Evolutionary conservation across 2,329 filamentous ascomycete genomes (phyloP).

Genomic region (Scedosporium dehoogii): DNA sequence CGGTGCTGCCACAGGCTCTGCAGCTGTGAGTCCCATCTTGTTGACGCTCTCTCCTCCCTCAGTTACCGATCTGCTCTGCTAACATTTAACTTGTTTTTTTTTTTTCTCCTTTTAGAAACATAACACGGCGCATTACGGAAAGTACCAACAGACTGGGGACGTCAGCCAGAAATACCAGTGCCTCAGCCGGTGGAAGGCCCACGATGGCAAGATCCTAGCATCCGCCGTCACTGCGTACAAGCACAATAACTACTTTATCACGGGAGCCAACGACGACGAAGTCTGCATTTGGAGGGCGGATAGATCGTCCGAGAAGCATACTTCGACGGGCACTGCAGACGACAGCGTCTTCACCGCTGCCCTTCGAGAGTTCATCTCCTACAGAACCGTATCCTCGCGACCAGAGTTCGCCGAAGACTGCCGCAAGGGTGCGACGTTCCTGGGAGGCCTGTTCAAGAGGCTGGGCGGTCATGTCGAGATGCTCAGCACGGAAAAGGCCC

Average conservation of each 20-base stretch:
- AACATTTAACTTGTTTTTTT: background rate
- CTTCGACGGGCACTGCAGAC: constrained; percentile 23
- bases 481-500: constrained; percentile 67
- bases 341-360: constrained; percentile 47
- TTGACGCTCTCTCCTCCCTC: background rate
- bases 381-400: constrained; percentile 82
- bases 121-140: constrained; percentile 54
- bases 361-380: constrained; percentile 78
- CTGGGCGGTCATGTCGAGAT: constrained; percentile 85
- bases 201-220: constrained; percentile 77
- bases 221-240: constrained; percentile 66
- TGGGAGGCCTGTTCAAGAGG: constrained; percentile 83
- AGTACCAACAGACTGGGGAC: constrained; percentile 32
- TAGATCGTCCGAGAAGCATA: constrained; percentile 27
- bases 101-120: constrained; percentile 48
- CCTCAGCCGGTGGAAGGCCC: constrained; percentile 68
- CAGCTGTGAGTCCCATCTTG: constrained; percentile 50
- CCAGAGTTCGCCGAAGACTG: constrained; percentile 85
- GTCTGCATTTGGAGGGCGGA: constrained; percentile 80
- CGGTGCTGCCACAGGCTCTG: constrained; percentile 78
- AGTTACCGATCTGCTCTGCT: background rate
- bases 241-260: constrained; percentile 76
- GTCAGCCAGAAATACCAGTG: constrained; percentile 77
- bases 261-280: constrained; percentile 84
- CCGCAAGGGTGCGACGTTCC: constrained; percentile 79